Conservation (phyloP, 2,329 filamentous ascomycete genomes). For the Coleophoma crateriformis region DNA sequence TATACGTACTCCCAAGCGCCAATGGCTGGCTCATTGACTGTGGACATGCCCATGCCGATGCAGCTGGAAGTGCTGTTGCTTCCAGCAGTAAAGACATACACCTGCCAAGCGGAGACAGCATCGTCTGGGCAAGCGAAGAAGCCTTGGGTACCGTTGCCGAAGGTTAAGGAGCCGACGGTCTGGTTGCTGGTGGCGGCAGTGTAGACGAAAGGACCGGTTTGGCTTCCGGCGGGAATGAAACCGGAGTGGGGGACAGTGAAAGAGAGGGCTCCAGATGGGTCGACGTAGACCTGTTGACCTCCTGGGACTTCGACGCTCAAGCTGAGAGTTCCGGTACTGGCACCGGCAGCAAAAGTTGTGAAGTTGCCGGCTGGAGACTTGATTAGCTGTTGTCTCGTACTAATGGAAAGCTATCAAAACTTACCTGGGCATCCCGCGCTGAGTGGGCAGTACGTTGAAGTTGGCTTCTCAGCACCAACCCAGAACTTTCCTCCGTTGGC, state of each 20-base stretch:
- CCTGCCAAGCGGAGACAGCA: constrained; percentile 5
- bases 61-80: constrained; percentile 2
- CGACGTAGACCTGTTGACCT: constrained; percentile 23
- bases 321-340: background rate
- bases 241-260: constrained; percentile 28
- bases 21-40: background rate
- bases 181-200: background rate
- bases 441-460: constrained; percentile 9
- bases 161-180: constrained; percentile 4
- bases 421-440: background rate
- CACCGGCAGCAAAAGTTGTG: constrained; percentile 4
- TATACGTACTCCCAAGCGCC: constrained; percentile 6
- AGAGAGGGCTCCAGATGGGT: constrained; percentile 22
- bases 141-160: constrained; percentile 4
- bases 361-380: constrained; percentile 1
- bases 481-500: constrained; percentile 12
- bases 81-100: constrained; percentile 3
- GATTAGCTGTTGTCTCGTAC: background rate
- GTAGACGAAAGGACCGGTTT: constrained; percentile 4
- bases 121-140: constrained; percentile 9
- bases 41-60: constrained; percentile 4
- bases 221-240: constrained; percentile 24
- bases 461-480: constrained; percentile 5
- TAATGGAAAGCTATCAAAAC: background rate
- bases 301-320: constrained; percentile 3